Evolutionary conservation across 2,329 filamentous ascomycete genomes (phyloP).

Genomic region (Fusarium sp.): DNA sequence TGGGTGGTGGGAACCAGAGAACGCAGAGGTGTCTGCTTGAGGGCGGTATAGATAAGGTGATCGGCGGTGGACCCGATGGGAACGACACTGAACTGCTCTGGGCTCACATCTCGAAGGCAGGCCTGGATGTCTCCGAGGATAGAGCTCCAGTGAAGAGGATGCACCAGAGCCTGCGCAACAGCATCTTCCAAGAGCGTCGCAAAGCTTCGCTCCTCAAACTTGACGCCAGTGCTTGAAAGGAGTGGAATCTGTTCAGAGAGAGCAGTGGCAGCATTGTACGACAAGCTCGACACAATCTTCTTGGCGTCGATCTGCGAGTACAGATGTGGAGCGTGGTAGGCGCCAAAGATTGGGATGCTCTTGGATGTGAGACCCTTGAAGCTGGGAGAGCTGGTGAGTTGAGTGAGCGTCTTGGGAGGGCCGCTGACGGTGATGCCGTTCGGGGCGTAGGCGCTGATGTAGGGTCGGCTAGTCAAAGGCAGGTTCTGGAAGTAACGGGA

Average conservation of each 20-base stretch:
- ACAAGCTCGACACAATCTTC: constrained; percentile 7
- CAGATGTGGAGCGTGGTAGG: constrained; percentile 34
- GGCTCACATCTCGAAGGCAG: not conserved
- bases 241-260: constrained; percentile 15
- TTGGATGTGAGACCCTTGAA: constrained; percentile 15
- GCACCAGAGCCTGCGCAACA: constrained; percentile 17
- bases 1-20: constrained; percentile 10
- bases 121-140: constrained; percentile 21
- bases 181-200: constrained; percentile 24
- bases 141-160: constrained; percentile 25
- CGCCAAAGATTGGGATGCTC: constrained; percentile 31
- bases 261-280: not conserved
- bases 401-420: constrained; percentile 21
- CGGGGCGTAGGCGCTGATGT: constrained; percentile 35
- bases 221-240: constrained; percentile 12
- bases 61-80: constrained; percentile 28
- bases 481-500: not conserved
- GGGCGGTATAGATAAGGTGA: constrained; percentile 35
- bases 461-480: constrained; percentile 29
- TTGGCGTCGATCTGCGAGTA: constrained; percentile 30
- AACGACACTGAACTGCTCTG: constrained; percentile 13
- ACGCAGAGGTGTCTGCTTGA: constrained; percentile 29
- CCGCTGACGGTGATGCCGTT: constrained; percentile 36
- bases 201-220: constrained; percentile 26
- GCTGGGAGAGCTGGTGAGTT: constrained; percentile 14